Percentiles rank a stretch among this genome's conserved stretches.
Evolutionary conservation across 2,329 filamentous ascomycete genomes (phyloP).

Genomic region (Pezicula rhizophila): DNA sequence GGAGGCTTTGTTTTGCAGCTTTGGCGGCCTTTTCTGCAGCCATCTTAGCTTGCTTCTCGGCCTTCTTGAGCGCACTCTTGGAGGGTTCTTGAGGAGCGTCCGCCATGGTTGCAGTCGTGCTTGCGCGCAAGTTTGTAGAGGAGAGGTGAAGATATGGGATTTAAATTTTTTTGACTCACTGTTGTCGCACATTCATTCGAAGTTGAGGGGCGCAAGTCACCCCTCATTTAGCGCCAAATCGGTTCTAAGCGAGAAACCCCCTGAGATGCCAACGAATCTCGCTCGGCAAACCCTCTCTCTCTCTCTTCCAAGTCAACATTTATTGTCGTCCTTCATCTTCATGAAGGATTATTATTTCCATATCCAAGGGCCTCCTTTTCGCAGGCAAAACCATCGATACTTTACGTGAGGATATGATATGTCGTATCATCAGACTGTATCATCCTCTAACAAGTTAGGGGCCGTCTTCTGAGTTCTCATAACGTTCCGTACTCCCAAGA

Average conservation of each 20-base stretch:
- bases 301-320: too few species aligned
- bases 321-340: too few species aligned
- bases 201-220: not conserved
- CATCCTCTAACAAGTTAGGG: too few species aligned
- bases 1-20: constrained; percentile 50
- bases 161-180: not conserved
- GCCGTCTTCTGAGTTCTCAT: too few species aligned
- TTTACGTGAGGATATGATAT: too few species aligned
- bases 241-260: not conserved
- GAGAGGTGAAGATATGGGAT: not conserved
- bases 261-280: not conserved
- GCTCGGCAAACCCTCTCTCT: too few species aligned
- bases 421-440: too few species aligned
- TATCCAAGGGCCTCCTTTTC: too few species aligned
- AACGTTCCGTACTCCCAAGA: too few species aligned
- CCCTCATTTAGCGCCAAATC: not conserved
- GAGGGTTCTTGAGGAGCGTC: constrained; percentile 34
- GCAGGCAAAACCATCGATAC: too few species aligned
- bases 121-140: not conserved
- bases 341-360: too few species aligned
- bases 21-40: constrained; percentile 57
- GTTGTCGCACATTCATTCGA: not conserved
- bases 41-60: constrained; percentile 56
- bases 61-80: constrained; percentile 61
- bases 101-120: constrained; percentile 12